These are phyloP conservation scores for Uronychia binucleata DNA, from an alignment of 73 alveolate species.

Conservation along the genomic window DNA sequence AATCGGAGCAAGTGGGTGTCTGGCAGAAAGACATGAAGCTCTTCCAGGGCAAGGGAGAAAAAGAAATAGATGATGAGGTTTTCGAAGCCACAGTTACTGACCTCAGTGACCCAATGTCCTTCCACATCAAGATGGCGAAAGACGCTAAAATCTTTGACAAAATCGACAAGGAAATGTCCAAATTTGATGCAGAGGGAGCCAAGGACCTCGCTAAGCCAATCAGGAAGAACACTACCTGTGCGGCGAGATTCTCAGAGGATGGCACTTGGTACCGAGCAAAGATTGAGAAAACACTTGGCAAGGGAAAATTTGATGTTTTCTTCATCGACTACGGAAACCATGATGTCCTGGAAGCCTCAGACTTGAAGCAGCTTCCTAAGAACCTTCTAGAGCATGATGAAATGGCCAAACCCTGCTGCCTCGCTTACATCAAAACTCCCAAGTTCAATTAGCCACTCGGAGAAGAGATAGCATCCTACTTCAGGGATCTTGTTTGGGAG, in stretches of 20 bases:
- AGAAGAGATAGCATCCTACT: slow-evolving; percentile 55
- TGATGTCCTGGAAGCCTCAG: slow-evolving; percentile 72
- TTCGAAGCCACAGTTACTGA: slow-evolving; percentile 74
- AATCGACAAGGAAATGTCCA: slow-evolving; percentile 69
- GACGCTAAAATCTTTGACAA: slow-evolving; percentile 60
- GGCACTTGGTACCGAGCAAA: slow-evolving; percentile 91
- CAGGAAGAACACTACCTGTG: slow-evolving; percentile 88
- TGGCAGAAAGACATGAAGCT: slow-evolving; percentile 42
- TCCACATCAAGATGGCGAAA: slow-evolving; percentile 71
- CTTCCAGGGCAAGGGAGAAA: slow-evolving; percentile 26
- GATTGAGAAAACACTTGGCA: slow-evolving; percentile 69
- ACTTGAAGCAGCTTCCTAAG: slow-evolving; percentile 86
- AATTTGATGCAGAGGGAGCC: slow-evolving; percentile 64
- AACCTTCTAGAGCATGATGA: slow-evolving; percentile 74
- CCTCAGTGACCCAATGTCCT: slow-evolving; percentile 75
- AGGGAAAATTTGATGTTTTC: slow-evolving; percentile 80
- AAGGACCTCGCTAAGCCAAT: slow-evolving; percentile 80
- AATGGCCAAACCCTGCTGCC: slow-evolving; percentile 76
- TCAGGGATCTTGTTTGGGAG: slow-evolving; percentile 57
- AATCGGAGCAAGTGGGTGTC: slow-evolving; percentile 38
- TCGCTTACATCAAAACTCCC: slow-evolving; percentile 88
- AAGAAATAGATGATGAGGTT: slow-evolving; percentile 60
- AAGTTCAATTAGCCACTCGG: slow-evolving; percentile 54
- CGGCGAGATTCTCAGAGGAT: slow-evolving; percentile 92
- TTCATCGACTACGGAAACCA: slow-evolving; percentile 94